Evolutionary conservation across 2,329 filamentous ascomycete genomes (phyloP).

Genomic region (Colletotrichum magnum): DNA sequence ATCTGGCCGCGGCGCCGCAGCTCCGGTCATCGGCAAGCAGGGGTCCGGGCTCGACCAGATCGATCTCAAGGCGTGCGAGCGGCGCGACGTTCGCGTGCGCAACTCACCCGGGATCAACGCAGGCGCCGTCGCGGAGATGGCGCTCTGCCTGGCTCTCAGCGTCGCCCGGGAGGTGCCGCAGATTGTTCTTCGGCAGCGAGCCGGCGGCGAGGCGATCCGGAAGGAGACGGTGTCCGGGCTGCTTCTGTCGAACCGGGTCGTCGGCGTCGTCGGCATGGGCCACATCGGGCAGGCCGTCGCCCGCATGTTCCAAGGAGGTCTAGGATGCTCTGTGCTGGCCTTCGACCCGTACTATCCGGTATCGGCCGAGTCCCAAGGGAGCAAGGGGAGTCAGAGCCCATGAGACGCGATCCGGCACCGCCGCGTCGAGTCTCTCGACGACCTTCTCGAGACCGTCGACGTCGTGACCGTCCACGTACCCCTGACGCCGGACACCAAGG

Average conservation of each 20-base stretch:
- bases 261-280: conserved; percentile 55
- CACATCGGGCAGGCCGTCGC: conserved; percentile 51
- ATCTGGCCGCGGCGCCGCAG: conserved; percentile 44
- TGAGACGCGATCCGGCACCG: conserved; percentile 46
- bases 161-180: conserved; percentile 49
- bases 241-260: conserved; percentile 49
- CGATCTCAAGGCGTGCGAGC: conserved; percentile 44
- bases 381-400: conserved; percentile 36
- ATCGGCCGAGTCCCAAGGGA: too few relatives aligned
- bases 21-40: conserved; percentile 49
- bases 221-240: conserved; percentile 46
- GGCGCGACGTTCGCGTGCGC: conserved; percentile 42
- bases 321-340: conserved; percentile 48
- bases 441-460: conserved; percentile 49
- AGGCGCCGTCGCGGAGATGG: conserved; percentile 52
- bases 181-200: conserved; percentile 45
- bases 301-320: conserved; percentile 51
- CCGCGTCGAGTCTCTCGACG: conserved; percentile 47
- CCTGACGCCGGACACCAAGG: conserved; percentile 46
- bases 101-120: conserved; percentile 47
- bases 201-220: conserved; percentile 45
- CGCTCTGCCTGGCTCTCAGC: conserved; percentile 48
- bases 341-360: conserved; percentile 51
- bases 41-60: conserved; percentile 50
- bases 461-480: conserved; percentile 53